Evolutionary conservation across 495 filamentous ascomycete species (phyloP).

Genomic region (Aspergillus steynii): DNA sequence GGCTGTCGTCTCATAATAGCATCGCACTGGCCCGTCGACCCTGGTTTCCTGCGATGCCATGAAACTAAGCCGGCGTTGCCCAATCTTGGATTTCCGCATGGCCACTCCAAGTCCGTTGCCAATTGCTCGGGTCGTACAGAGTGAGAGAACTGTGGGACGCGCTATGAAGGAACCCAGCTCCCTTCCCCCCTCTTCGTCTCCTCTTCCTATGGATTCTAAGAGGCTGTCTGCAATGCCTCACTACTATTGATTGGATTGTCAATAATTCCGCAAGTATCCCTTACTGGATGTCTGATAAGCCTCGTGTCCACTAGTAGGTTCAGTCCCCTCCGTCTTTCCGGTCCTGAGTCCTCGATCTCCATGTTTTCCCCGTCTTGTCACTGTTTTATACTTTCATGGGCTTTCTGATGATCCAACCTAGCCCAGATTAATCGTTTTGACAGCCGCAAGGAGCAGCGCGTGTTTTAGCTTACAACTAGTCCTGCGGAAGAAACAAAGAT

Average conservation of each 20-base stretch:
- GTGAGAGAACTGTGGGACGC: no score
- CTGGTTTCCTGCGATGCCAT: no score
- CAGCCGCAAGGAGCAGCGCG: background rate
- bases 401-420: constrained; percentile 8
- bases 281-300: constrained; percentile 40
- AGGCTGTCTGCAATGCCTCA: background rate
- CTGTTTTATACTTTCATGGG: constrained; percentile 1
- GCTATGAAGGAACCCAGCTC: background rate
- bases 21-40: background rate
- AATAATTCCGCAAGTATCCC: constrained; percentile 22
- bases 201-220: background rate
- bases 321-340: constrained; percentile 1
- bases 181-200: background rate
- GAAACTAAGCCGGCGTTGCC: no score
- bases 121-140: no score
- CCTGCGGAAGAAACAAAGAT: background rate
- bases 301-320: constrained; percentile 14
- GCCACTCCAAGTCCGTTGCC: no score
- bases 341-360: constrained; percentile 9
- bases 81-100: no score
- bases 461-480: background rate
- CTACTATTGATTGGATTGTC: constrained; percentile 20
- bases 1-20: background rate
- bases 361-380: background rate
- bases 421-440: constrained; percentile 7